Conservation (phyloP, 2,329 filamentous ascomycete species). For the Emericellopsis atlantica region DNA sequence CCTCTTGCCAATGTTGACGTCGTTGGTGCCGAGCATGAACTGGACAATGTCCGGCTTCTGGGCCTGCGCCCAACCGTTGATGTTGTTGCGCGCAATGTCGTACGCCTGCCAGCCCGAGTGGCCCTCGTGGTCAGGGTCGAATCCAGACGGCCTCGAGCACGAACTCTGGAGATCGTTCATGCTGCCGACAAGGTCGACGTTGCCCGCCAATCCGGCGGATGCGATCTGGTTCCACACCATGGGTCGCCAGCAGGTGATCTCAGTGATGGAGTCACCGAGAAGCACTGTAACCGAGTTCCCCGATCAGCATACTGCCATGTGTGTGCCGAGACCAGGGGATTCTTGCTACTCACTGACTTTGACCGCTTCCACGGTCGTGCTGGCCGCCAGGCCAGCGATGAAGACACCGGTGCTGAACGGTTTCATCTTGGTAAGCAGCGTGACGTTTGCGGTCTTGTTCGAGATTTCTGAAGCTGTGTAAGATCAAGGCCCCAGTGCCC, state of each 20-base stretch:
- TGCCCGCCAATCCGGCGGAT: constrained; percentile 16
- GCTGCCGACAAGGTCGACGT: constrained; percentile 28
- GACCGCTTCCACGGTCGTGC: constrained; percentile 6
- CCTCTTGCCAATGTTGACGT: constrained; percentile 17
- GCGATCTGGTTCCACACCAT: constrained; percentile 25
- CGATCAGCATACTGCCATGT: constrained; percentile 7
- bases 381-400: constrained; percentile 11
- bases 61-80: constrained; percentile 22
- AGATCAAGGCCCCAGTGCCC: too few relatives aligned
- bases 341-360: constrained; percentile 16
- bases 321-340: too few relatives aligned
- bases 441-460: too few relatives aligned
- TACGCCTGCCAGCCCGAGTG: constrained; percentile 28
- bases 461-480: too few relatives aligned
- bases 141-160: constrained; percentile 19
- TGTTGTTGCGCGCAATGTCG: constrained; percentile 27
- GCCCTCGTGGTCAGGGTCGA: constrained; percentile 27
- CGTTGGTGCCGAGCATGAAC: constrained; percentile 33
- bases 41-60: constrained; percentile 27
- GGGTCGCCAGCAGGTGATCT: constrained; percentile 30
- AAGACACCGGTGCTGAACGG: too few relatives aligned
- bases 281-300: constrained; percentile 20
- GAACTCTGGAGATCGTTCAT: constrained; percentile 21
- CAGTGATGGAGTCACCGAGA: constrained; percentile 30
- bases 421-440: too few relatives aligned